Evolutionary conservation across 1,139 yeast species (phyloP).

Genomic region (Pichia cactophila): DNA sequence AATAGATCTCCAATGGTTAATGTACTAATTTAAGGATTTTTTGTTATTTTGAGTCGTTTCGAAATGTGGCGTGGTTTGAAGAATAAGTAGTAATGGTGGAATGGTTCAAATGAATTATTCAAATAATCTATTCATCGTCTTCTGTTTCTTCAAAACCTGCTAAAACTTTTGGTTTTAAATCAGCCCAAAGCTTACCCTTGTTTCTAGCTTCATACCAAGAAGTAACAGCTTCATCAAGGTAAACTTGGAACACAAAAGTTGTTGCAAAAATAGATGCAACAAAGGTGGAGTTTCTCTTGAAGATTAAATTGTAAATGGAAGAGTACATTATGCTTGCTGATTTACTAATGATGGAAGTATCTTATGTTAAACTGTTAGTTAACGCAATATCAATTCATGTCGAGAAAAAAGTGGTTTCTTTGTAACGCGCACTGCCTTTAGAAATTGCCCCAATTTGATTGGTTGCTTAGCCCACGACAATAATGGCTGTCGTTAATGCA

Average conservation of each 20-base stretch:
- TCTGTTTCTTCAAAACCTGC: slow-evolving; percentile 32
- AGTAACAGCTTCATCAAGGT: slow-evolving; percentile 74
- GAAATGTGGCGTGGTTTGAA: not conserved
- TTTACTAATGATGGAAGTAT: not conserved
- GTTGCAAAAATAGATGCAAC: slow-evolving; percentile 80
- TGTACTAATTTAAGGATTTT: not conserved
- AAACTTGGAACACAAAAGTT: slow-evolving; percentile 85
- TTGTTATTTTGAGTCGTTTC: not conserved
- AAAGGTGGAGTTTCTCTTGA: slow-evolving; percentile 89
- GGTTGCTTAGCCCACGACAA: not conserved
- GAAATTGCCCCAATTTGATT: not conserved
- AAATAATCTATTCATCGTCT: slow-evolving; percentile 12
- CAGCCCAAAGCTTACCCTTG: slow-evolving; percentile 96
- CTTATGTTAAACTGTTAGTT: not conserved
- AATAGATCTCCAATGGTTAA: not conserved
- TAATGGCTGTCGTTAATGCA: not conserved
- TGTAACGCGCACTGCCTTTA: not conserved
- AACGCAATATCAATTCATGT: not conserved
- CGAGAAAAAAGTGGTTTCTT: not conserved
- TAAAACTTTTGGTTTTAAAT: slow-evolving; percentile 57
- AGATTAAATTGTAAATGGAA: slow-evolving; percentile 57
- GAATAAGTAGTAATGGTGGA: not conserved
- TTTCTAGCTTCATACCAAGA: slow-evolving; percentile 81
- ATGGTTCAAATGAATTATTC: not conserved
- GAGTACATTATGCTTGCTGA: slow-evolving; percentile 29